Evolutionary conservation across 306 rosid species (phyloP).

Genomic region (Cicer judaicum): DNA sequence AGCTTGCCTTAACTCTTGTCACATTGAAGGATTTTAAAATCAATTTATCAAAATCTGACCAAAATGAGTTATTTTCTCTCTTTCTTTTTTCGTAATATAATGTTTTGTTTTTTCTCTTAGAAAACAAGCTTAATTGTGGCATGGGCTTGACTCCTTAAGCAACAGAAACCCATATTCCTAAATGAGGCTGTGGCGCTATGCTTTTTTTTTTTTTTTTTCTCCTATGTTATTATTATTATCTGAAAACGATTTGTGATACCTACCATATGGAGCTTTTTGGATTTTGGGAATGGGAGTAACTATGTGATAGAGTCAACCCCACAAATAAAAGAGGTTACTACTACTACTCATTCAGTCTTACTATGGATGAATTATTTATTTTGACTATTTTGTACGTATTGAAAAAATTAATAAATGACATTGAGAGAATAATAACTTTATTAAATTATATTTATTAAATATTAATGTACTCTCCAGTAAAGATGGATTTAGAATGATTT

Average conservation of each 20-base stretch:
- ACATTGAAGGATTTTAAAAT: background rate
- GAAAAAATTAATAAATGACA: no score
- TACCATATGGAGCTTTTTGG: slow-evolving; percentile 29
- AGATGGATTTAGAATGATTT: no score
- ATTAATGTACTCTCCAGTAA: no score
- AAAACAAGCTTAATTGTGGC: slow-evolving; percentile 25
- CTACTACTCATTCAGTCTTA: no score
- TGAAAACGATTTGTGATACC: slow-evolving; percentile 24
- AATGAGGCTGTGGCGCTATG: slow-evolving; percentile 32
- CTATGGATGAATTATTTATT: no score
- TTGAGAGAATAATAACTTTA: no score
- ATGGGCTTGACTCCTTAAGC: background rate
- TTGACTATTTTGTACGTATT: no score
- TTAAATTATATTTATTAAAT: no score
- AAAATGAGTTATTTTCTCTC: background rate
- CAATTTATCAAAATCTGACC: slow-evolving; percentile 2
- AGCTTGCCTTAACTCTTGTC: slow-evolving; percentile 4
- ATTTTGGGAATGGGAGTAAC: background rate
- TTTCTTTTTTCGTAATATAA: background rate
- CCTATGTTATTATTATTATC: slow-evolving; percentile 11
- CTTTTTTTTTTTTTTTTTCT: background rate
- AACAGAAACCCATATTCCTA: slow-evolving; percentile 23
- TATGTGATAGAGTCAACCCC: slow-evolving; percentile 2
- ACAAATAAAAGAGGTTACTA: background rate
- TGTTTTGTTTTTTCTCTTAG: background rate